Evolutionary conservation across 2,329 filamentous ascomycete genomes (phyloP).

Genomic region (Xylariaceae sp.): DNA sequence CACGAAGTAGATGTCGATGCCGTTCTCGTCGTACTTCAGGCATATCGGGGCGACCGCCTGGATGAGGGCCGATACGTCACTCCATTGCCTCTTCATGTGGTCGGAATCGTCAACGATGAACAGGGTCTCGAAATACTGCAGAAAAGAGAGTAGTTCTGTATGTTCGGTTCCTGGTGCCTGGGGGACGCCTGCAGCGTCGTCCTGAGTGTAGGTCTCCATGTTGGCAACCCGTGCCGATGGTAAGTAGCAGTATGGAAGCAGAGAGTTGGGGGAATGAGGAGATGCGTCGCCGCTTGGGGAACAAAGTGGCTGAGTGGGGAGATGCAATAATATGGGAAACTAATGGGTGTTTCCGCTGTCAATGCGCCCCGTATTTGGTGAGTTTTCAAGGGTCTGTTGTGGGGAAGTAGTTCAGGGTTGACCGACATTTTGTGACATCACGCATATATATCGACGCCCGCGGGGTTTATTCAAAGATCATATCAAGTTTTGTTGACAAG

Average conservation of each 20-base stretch:
- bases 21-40: constrained; percentile 31
- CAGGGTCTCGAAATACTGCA: constrained; percentile 28
- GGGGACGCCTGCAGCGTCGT: constrained; percentile 27
- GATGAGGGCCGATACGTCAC: constrained; percentile 27
- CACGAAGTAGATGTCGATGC: constrained; percentile 31
- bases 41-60: constrained; percentile 27
- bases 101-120: constrained; percentile 29
- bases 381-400: constrained; percentile 10
- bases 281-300: neutral
- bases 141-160: constrained; percentile 26
- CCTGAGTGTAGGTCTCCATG: constrained; percentile 24
- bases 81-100: constrained; percentile 31
- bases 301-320: neutral
- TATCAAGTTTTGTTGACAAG: no score
- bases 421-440: constrained; percentile 25
- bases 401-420: constrained; percentile 15
- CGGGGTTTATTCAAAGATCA: neutral
- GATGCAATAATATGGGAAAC: neutral
- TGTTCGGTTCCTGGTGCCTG: constrained; percentile 22
- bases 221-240: neutral
- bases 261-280: neutral
- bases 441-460: neutral
- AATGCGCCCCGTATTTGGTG: constrained; percentile 13
- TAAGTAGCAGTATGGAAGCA: neutral
- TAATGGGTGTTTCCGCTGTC: constrained; percentile 1